Base-by-base conservation (phyloP, 2,329 filamentous ascomycete species). In the Nemania sp. region DNA sequence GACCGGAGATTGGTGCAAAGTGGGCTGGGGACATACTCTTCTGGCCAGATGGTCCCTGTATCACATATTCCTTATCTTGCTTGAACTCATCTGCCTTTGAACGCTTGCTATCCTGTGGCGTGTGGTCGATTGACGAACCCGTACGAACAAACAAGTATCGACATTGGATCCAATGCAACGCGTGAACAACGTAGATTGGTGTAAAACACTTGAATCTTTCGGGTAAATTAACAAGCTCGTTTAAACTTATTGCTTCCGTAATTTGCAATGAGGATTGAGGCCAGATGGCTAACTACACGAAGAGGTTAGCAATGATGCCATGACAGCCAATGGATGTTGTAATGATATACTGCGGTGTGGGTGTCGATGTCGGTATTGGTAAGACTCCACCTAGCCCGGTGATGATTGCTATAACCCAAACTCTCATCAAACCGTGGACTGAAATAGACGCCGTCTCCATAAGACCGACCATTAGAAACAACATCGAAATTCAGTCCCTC, bases 131-230 rank as follows among this genome's bases (percentile, higher is more conserved):
- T 6, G 9, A 2, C 6, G 36, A 8, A 6, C 12, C 61, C 47
- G 52, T 34, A 9, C 36, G 50, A 17, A 77, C 83, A 61, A 96
- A 89, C 1, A 97, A 77, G 70, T 95, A 96, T 37, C 91, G 82
- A 22, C 90, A 91, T 66, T 95, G 91, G 54, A 96, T 91, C 92
- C 92, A 97, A 64, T 95, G 87, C 8, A 88, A 73, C 39, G 91
- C 77, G 22, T 81, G 69, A 1, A 96, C 84, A 7, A 96, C 92
- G 41, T 89, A 84, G 71, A 86, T 83, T 0, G 86, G 86, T 0
- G 0, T 59, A 0, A 7, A 63, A 57, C 74, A 79, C 5, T 79
- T 70, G 64, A 89, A 96, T 39, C 86, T 65, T 0, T 69, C 45
- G 0, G 90, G 85, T 0, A 78, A 77, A 66, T 96, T 96, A 64